These are phyloP conservation scores for Rhynchospora pubera DNA, from an alignment of 176 grass and related monocot species.

Conservation along the genomic window DNA sequence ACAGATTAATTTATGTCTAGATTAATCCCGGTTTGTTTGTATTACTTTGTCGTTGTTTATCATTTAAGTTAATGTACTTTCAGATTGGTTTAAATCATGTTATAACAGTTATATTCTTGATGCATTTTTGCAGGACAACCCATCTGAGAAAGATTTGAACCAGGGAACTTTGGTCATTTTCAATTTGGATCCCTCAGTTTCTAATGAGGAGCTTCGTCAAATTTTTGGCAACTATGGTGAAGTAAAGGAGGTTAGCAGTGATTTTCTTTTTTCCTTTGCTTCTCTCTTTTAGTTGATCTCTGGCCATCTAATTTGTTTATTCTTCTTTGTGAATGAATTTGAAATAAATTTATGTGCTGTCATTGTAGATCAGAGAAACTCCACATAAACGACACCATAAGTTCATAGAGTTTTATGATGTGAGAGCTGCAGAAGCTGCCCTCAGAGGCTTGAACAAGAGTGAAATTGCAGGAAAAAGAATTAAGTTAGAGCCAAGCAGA, in stretches of 20 bases:
- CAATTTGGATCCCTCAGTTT: constrained; percentile 85
- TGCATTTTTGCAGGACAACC: constrained; percentile 58
- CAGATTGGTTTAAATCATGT: not conserved
- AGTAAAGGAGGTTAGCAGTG: constrained; percentile 72
- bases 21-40: not conserved
- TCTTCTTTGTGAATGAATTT: not conserved
- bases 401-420: constrained; percentile 97
- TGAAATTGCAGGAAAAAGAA: constrained; percentile 87
- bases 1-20: not conserved
- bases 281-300: not conserved
- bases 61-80: not conserved
- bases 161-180: constrained; percentile 95
- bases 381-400: constrained; percentile 95
- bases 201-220: constrained; percentile 71
- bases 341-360: constrained; percentile 24
- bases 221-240: constrained; percentile 83
- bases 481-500: constrained; percentile 88
- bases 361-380: constrained; percentile 75
- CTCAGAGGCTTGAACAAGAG: constrained; percentile 86
- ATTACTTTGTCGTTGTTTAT: constrained; percentile 18
- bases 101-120: not conserved
- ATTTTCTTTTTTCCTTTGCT: constrained; percentile 5
- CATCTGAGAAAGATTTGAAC: constrained; percentile 97
- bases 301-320: not conserved
- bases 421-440: constrained; percentile 86